Evolutionary conservation across 345 rosid genomes (phyloP), one percentile per base, ranked within the genome.

Genomic region (Eucalyptus sp.): DNA sequence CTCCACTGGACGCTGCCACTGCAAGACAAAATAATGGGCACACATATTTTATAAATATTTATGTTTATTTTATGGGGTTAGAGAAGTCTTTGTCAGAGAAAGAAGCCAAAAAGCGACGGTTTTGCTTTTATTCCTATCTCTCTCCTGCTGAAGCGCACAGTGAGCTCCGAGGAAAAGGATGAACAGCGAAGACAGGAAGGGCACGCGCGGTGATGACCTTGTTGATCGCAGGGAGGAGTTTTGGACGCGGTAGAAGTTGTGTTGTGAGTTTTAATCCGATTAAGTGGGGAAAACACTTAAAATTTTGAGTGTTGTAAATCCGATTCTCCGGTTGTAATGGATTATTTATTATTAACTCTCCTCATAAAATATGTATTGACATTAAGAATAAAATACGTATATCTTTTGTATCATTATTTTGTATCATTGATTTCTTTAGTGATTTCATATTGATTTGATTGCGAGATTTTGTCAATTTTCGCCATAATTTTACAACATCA

Each of bases 311-410:
- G 0, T 54, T 54, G 10, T 20, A 54, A 20, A 18, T 54, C 1
- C 0, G 10, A 8, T 54, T 54, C 0, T 20, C 5, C 1, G 10
- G 3, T 54, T 54, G 1, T 8, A 20, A 10, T 8, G 1, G 2
- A 54, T 54, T 20, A 7, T 54, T 54, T 3, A 1, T 20, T 0
- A 18, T 8, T 54, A 3, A 0, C 0, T 18, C 0, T 54, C 1
- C 0, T 20, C 2, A 18, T 54, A 0, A 0, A 7, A 54, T 54
- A 54, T 1, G 2, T 54, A 20, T 18, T 8, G 0, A 20, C 11
- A 54, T 0, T 8, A 0, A 7, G 4, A 54, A 18, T 7, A 1
- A 54, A 8, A 18, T 22, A 20, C 0, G 4, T 8, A 20, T 8
- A 54, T 20, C 10, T 54, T 0, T 54, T 54, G 11, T 54, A 20